Percentiles rank a stretch among this genome's conserved stretches.
phyloP scores from a whole-genome alignment of 352 stramenopile genomes.

The Pythium folliculosum region DNA sequence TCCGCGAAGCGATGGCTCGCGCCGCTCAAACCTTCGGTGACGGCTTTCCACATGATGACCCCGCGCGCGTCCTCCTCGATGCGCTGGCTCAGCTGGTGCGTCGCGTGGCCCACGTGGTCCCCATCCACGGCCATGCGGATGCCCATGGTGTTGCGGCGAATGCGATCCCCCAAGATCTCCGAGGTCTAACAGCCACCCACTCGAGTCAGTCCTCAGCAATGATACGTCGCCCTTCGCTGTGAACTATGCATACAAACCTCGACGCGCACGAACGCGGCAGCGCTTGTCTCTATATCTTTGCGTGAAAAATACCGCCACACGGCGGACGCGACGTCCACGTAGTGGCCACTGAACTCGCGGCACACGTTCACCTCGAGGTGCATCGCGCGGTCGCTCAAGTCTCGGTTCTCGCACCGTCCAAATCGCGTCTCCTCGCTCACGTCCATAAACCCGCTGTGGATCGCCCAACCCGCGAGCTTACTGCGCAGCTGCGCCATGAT shows the following conservation, averaged over 20 bases:
- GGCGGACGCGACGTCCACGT: slow-evolving; percentile 17
- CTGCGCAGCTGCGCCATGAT: slow-evolving; percentile 25
- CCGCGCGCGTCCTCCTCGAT: slow-evolving; percentile 17
- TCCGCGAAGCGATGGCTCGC: slow-evolving; percentile 1
- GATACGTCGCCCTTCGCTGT: neutral
- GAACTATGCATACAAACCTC: neutral
- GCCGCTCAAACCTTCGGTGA: slow-evolving; percentile 3
- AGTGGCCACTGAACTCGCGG: slow-evolving; percentile 18
- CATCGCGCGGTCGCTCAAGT: neutral
- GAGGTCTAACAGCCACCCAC: neutral
- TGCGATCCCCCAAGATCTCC: slow-evolving; percentile 12
- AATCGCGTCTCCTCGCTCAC: neutral
- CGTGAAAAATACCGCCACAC: slow-evolving; percentile 20
- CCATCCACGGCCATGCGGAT: slow-evolving; percentile 1
- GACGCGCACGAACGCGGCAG: neutral
- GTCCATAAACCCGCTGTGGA: slow-evolving; percentile 20
- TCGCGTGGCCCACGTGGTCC: neutral
- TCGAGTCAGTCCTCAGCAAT: neutral
- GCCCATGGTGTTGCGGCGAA: slow-evolving; percentile 9
- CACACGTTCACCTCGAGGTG: slow-evolving; percentile 22
- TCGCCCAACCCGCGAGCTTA: slow-evolving; percentile 14
- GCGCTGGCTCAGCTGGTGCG: slow-evolving; percentile 13
- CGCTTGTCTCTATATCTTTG: neutral
- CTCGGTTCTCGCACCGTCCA: slow-evolving; percentile 6
- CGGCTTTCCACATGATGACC: slow-evolving; percentile 25